Percentiles rank a stretch among this genome's conserved stretches.
Evolutionary conservation across 345 rosid species (phyloP).

Genomic region (Dipteronia dyeriana): DNA sequence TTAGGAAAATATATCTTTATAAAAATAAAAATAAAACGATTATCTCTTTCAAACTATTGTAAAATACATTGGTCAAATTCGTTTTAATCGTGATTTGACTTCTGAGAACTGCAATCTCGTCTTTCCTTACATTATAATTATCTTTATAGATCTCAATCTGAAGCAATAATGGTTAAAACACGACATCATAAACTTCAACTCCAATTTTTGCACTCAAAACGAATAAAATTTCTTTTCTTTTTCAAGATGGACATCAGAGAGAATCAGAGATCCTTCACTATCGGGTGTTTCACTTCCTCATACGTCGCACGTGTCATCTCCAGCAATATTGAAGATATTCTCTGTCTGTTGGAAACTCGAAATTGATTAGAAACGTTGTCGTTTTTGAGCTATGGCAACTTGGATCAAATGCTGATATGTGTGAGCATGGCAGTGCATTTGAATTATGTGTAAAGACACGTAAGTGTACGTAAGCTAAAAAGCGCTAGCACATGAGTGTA

Average conservation of each 20-base stretch:
- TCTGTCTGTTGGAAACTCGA: neutral
- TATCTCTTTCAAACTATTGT: slow-evolving; percentile 94
- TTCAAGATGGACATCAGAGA: slow-evolving; percentile 53
- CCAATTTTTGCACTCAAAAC: neutral
- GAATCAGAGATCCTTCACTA: slow-evolving; percentile 93
- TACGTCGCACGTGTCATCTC: slow-evolving; percentile 83
- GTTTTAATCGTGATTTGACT: slow-evolving; percentile 73
- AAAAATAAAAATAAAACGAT: neutral
- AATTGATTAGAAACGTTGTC: too few relatives aligned
- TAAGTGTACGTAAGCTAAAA: too few relatives aligned
- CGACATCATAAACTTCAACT: neutral
- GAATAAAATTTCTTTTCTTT: neutral
- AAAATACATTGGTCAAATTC: slow-evolving; percentile 76
- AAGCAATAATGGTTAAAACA: slow-evolving; percentile 4
- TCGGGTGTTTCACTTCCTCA: slow-evolving; percentile 79
- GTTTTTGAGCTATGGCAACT: too few relatives aligned
- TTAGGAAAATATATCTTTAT: neutral
- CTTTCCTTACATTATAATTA: slow-evolving; percentile 81
- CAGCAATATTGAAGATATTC: slow-evolving; percentile 78
- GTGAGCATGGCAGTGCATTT: too few relatives aligned
- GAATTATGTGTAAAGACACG: too few relatives aligned
- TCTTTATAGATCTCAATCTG: slow-evolving; percentile 89
- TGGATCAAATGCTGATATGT: too few relatives aligned
- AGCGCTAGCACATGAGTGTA: too few relatives aligned
- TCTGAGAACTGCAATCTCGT: slow-evolving; percentile 91